Conservation (phyloP, 352 stramenopile genomes). For the Globisporangium nodosum region DNA sequence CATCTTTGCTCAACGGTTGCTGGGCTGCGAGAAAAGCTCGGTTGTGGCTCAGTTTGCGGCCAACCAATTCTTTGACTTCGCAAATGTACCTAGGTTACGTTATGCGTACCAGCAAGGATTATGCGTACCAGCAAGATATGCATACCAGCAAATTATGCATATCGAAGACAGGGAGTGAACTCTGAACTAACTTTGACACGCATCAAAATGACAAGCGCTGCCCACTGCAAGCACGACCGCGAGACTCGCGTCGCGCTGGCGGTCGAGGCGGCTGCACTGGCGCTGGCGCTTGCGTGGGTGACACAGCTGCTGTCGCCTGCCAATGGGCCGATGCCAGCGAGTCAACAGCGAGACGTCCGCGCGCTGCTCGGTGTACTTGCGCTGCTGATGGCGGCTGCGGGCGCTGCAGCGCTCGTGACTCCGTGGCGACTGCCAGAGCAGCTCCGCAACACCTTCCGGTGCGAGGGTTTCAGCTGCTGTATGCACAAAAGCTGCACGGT, state of each 20-base stretch:
- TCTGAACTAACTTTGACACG: not conserved
- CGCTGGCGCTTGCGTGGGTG: conserved; percentile 4
- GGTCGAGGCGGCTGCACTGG: conserved; percentile 5
- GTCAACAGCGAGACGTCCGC: not conserved
- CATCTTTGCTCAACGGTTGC: conserved; percentile 27
- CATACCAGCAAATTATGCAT: too few species aligned
- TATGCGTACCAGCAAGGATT: too few species aligned
- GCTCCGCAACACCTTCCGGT: conserved; percentile 9
- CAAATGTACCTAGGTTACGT: not conserved
- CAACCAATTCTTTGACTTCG: too few species aligned
- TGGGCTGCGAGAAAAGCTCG: not conserved
- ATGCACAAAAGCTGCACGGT: too few species aligned
- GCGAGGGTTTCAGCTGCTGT: not conserved
- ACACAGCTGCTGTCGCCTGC: not conserved
- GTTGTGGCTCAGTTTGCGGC: not conserved
- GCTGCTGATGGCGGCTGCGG: conserved; percentile 1
- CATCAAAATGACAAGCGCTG: not conserved
- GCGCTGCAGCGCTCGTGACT: not conserved
- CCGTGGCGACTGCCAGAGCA: conserved; percentile 3
- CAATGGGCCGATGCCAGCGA: not conserved
- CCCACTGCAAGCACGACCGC: not conserved
- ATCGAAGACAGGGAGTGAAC: not conserved
- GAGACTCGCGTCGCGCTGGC: conserved; percentile 3
- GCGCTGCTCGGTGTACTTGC: conserved; percentile 1
- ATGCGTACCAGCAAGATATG: too few species aligned